phyloP scores from a whole-genome alignment of 2,329 filamentous ascomycete genomes.

The Monilinia vaccinii-corymbosi region DNA sequence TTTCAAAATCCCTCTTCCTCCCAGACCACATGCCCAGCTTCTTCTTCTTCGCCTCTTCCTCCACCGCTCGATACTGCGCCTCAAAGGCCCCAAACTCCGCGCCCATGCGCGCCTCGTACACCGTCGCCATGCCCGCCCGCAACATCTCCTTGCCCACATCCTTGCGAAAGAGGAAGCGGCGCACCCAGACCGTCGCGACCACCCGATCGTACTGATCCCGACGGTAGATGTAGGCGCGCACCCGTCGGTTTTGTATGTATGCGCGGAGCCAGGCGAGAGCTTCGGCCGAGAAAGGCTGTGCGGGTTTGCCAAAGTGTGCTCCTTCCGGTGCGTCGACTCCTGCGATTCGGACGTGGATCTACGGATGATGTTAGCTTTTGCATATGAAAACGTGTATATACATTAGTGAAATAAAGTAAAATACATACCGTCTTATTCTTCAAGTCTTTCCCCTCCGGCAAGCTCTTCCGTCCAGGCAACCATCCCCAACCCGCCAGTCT shows the following conservation, averaged over 20 bases:
- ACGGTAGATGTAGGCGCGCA: slow-evolving; percentile 75
- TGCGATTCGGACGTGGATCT: slow-evolving; percentile 84
- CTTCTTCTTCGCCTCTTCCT: slow-evolving; percentile 55
- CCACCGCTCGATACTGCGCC: slow-evolving; percentile 54
- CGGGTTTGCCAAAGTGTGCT: slow-evolving; percentile 82
- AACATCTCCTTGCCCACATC: slow-evolving; percentile 91
- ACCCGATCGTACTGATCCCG: slow-evolving; percentile 89
- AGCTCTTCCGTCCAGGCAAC: slow-evolving; percentile 55
- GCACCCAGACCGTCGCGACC: slow-evolving; percentile 74
- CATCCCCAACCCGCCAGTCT: slow-evolving; percentile 85
- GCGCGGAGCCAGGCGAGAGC: slow-evolving; percentile 70
- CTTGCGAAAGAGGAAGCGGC: slow-evolving; percentile 53
- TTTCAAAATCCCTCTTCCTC: slow-evolving; percentile 59
- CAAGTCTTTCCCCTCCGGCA: slow-evolving; percentile 61
- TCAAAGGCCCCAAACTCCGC: slow-evolving; percentile 73
- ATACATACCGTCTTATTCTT: slow-evolving; percentile 65
- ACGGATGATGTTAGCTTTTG: slow-evolving; percentile 1
- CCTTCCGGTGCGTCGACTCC: slow-evolving; percentile 90
- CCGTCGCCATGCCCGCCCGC: slow-evolving; percentile 71
- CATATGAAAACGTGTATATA: no score
- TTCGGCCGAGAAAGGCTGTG: slow-evolving; percentile 76
- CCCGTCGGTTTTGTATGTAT: slow-evolving; percentile 62
- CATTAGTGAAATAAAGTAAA: neutral
- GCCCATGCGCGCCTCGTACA: slow-evolving; percentile 87
- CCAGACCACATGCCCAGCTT: slow-evolving; percentile 69